Percentiles rank a stretch among this genome's conserved stretches.
phyloP scores from a whole-genome alignment of 129 eudicot genomes.

The Solidago caesia region DNA sequence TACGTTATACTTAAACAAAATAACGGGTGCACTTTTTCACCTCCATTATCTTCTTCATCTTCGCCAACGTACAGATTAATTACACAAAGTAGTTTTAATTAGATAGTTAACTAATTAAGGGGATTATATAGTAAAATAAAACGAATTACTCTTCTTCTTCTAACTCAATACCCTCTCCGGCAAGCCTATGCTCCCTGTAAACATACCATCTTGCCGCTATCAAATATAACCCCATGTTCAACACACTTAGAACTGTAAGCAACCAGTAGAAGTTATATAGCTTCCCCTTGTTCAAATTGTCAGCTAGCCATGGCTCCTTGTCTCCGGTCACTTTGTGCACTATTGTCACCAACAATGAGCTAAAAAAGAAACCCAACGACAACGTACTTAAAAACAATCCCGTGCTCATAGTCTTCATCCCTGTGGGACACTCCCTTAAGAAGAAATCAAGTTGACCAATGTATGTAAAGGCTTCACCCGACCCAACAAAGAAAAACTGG shows the following conservation, averaged over 20 bases:
- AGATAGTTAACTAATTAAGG: background rate
- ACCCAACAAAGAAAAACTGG: conserved; percentile 72
- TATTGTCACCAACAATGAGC: conserved; percentile 68
- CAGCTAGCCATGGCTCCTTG: conserved; percentile 62
- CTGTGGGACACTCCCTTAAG: conserved; percentile 78
- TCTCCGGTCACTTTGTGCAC: conserved; percentile 65
- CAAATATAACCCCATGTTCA: conserved; percentile 50
- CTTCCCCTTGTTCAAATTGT: conserved; percentile 72
- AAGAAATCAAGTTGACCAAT: conserved; percentile 86
- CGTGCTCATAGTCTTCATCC: conserved; percentile 90
- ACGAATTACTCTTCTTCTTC: conserved; percentile 37
- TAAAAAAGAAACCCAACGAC: conserved; percentile 68
- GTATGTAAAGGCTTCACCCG: conserved; percentile 80
- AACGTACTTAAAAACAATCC: conserved; percentile 73
- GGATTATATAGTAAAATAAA: background rate
- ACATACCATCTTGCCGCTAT: conserved; percentile 62
- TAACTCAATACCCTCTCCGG: conserved; percentile 57
- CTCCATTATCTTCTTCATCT: conserved; percentile 9
- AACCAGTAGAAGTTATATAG: conserved; percentile 83
- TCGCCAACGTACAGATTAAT: conserved; percentile 9
- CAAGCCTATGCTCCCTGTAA: conserved; percentile 77
- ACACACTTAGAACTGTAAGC: conserved; percentile 48
- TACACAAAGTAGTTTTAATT: background rate
- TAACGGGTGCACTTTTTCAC: conserved; percentile 20
- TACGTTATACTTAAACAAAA: conserved; percentile 14